Base-by-base conservation (phyloP, 1,284 basidiomycete genomes). In the Boletellus deceptivus region DNA sequence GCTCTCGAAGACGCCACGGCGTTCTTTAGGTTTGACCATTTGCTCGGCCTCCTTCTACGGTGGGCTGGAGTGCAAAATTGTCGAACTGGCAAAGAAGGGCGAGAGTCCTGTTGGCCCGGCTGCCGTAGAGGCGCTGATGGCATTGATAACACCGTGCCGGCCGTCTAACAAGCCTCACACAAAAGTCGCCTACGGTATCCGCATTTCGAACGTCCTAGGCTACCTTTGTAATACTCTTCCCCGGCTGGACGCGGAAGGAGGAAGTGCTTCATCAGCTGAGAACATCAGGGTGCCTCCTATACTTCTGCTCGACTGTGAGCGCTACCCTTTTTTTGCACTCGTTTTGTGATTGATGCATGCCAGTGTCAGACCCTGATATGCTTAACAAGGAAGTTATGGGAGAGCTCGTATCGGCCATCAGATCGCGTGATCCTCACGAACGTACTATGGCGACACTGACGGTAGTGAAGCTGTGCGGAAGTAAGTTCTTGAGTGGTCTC, bases 181-280 rank as follows among this genome's bases (percentile, higher is more conserved):
- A 27, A 20, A 35, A 44, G 50, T 47, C 17, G 2, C 20, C 0
- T n/a, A 4, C 0, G n/a, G 24, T 39, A 7, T 47, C n/a, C 49
- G 4, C 17, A 24, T 58, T 8, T 22, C 24, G 5, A 55, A 46
- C 18, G 37, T 51, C 8, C 18, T 55, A 22, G 35, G 44, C 4
- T 52, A 55, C 11, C 49, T 57, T 31, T 6, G 9, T 22, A 17
- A n/a, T 20, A 43, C 16, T 3, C 52, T 57, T 10, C 53, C 56
- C 37, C 44, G 17, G n/a, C 33, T 58, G 8, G 49, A 57, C 17
- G 56, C 27, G 11, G 56, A 57, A 8, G 31, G n/a, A 29, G 46
- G 27, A 20, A n/a, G n/a, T 3, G 22, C 17, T 2, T 0, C 43
- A 31, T 24, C 35, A 6, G 10, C 6, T 13, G 6, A 33, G 11